Conservation (phyloP, 2,329 filamentous ascomycete species). For the Colletotrichum simmondsii region DNA sequence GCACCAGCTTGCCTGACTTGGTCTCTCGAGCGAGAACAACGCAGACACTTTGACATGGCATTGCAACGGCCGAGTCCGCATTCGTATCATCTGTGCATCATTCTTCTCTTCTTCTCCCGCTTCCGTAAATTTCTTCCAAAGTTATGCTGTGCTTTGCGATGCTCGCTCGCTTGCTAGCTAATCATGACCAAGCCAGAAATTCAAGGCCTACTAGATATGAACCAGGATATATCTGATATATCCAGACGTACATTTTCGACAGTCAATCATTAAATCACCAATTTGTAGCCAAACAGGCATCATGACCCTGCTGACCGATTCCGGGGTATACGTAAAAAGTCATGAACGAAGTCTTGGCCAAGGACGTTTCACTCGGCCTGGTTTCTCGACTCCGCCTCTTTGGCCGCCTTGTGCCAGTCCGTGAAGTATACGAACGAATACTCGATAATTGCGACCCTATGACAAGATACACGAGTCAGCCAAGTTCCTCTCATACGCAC, state of each 20-base stretch:
- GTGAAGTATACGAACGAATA: slow-evolving; percentile 63
- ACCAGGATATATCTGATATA: too few species aligned
- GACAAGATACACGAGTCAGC: slow-evolving; percentile 26
- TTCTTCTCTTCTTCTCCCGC: neutral
- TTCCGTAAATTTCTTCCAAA: neutral
- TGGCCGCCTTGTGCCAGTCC: slow-evolving; percentile 64
- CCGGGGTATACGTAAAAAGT: neutral
- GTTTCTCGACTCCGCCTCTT: slow-evolving; percentile 64
- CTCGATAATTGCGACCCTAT: slow-evolving; percentile 64
- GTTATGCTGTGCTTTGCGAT: neutral
- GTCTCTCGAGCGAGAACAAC: neutral
- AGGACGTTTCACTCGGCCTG: slow-evolving; percentile 43
- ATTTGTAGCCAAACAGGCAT: neutral
- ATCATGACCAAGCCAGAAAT: neutral
- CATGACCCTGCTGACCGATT: neutral
- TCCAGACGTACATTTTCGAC: neutral
- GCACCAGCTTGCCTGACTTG: neutral
- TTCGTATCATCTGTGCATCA: neutral
- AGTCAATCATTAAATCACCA: neutral
- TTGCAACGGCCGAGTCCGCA: neutral
- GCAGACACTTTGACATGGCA: neutral
- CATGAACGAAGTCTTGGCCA: slow-evolving; percentile 43
- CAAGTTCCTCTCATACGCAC: neutral
- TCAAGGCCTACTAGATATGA: too few species aligned
- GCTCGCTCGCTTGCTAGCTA: neutral